These are phyloP conservation scores for Aschersonia sp. DNA, from an alignment of 2,329 filamentous ascomycete genomes.

Conservation along the genomic window DNA sequence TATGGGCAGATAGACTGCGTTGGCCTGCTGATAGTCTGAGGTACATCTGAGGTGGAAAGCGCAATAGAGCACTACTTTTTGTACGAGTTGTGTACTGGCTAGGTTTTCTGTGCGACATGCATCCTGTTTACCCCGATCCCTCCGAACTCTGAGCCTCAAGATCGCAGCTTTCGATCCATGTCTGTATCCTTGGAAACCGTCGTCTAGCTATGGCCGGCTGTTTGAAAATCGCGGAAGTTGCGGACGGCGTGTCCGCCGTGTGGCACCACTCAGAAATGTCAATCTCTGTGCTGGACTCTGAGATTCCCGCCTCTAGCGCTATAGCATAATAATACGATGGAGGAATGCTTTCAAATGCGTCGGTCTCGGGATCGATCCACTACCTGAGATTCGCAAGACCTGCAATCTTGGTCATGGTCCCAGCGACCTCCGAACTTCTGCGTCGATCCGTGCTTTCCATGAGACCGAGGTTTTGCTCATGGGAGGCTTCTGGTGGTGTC, in stretches of 20 bases:
- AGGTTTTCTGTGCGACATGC: neutral
- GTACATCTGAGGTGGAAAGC: neutral
- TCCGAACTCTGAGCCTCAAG: constrained; percentile 7
- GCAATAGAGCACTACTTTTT: neutral
- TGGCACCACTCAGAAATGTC: neutral
- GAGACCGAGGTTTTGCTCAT: neutral
- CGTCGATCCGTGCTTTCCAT: constrained; percentile 11
- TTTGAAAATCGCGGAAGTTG: constrained; percentile 10
- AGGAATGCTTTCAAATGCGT: neutral
- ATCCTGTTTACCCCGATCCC: neutral
- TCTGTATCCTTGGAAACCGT: constrained; percentile 1
- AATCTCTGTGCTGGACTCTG: neutral
- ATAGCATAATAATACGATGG: neutral
- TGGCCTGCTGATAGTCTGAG: neutral
- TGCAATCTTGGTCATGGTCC: constrained; percentile 10
- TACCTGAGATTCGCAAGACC: constrained; percentile 8
- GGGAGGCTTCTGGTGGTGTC: too few relatives aligned
- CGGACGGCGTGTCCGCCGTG: constrained; percentile 8
- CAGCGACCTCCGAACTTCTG: constrained; percentile 11
- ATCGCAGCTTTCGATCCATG: constrained; percentile 1
- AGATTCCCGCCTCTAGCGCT: neutral
- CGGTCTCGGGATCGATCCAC: neutral
- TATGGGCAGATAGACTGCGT: neutral
- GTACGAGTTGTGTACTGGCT: neutral
- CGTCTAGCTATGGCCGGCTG: constrained; percentile 4